phyloP scores from a whole-genome alignment of 2,329 filamentous ascomycete species.

The Fusarium subglutinans region DNA sequence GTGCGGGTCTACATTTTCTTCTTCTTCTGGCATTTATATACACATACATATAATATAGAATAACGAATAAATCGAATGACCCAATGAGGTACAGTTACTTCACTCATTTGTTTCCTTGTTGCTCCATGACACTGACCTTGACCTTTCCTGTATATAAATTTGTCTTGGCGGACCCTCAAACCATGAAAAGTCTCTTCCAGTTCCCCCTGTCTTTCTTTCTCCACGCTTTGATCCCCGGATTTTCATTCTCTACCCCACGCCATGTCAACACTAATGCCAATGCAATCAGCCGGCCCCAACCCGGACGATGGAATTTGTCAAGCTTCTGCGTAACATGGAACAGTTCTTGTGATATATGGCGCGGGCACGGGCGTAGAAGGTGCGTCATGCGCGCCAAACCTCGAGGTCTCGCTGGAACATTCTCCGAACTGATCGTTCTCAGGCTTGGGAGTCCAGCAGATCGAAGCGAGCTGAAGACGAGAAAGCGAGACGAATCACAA shows the following conservation, averaged over 20 bases:
- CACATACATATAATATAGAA: conserved; percentile 21
- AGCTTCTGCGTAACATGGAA: conserved; percentile 16
- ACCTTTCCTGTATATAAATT: not conserved
- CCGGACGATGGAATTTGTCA: conserved; percentile 17
- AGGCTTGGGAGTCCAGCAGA: not conserved
- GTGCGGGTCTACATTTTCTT: not conserved
- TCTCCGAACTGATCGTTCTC: not conserved
- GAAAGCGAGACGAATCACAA: not conserved
- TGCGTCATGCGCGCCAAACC: conserved; percentile 36
- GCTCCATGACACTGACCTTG: not conserved
- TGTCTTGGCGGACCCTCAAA: conserved; percentile 6
- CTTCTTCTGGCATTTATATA: not conserved
- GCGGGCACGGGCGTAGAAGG: not conserved
- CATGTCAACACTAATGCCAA: not conserved
- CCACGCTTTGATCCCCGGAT: conserved; percentile 30
- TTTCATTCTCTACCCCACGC: conserved; percentile 27
- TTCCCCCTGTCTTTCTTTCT: conserved; percentile 10
- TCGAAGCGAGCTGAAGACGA: not conserved
- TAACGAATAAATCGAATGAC: conserved; percentile 16
- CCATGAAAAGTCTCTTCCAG: conserved; percentile 9
- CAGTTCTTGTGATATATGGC: not conserved
- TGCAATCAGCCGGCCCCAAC: not conserved
- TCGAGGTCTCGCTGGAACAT: not conserved
- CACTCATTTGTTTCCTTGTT: not conserved
- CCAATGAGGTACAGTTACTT: conserved; percentile 1